Conservation (phyloP, 2,329 filamentous ascomycete species). For the Tolypocladium ophioglossoides region DNA sequence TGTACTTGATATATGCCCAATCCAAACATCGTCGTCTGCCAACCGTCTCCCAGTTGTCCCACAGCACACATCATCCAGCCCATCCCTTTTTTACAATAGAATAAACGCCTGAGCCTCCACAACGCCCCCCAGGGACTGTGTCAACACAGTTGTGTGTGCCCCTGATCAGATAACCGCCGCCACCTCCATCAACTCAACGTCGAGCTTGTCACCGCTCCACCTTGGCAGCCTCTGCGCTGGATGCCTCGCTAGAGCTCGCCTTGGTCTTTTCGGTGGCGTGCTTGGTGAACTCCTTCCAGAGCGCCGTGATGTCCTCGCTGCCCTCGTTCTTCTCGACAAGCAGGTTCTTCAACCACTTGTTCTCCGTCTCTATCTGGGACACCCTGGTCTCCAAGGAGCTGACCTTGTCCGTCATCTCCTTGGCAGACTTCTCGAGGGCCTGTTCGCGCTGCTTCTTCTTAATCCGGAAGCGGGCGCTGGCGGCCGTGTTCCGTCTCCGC, state of each 20-base stretch:
- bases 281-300: conserved; percentile 41
- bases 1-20: background rate
- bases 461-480: conserved; percentile 78
- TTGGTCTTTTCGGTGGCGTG: conserved; percentile 21
- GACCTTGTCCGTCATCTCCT: conserved; percentile 76
- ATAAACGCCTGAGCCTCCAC: conserved; percentile 2
- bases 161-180: background rate
- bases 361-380: conserved; percentile 70
- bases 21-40: conserved; percentile 5
- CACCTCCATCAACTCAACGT: background rate
- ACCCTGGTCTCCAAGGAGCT: conserved; percentile 61
- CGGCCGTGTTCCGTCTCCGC: conserved; percentile 78
- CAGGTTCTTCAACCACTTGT: conserved; percentile 71
- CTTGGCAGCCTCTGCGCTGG: conserved; percentile 7
- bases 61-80: conserved; percentile 3
- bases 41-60: conserved; percentile 8
- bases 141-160: background rate
- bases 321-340: conserved; percentile 72
- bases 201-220: conserved; percentile 10
- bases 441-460: conserved; percentile 96
- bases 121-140: conserved; percentile 2
- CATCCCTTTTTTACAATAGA: background rate
- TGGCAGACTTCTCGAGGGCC: conserved; percentile 68
- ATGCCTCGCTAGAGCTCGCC: conserved; percentile 14
- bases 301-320: conserved; percentile 38